A percentile compares a stretch with the other conserved stretches of the same genome.
These are phyloP conservation scores for Mortierella sp. DNA, from an alignment of 371 early-diverging fungal genomes.

Conservation along the genomic window DNA sequence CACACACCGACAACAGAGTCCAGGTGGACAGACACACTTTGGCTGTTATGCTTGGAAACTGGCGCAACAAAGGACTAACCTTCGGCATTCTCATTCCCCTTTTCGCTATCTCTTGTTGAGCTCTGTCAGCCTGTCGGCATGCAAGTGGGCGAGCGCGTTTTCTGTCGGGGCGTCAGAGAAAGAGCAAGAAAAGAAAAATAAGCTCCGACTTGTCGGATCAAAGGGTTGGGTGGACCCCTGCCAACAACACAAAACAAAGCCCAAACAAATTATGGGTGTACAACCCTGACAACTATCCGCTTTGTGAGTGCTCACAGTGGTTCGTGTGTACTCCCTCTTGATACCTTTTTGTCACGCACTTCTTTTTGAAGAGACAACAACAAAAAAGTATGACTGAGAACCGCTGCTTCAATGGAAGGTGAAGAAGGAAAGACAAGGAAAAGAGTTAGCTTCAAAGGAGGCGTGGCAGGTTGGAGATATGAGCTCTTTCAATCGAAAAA, in stretches of 20 bases:
- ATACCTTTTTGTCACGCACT: background rate
- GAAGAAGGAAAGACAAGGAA: background rate
- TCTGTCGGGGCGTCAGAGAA: background rate
- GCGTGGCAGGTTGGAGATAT: background rate
- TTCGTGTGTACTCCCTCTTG: background rate
- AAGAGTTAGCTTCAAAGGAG: background rate
- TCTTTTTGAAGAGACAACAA: background rate
- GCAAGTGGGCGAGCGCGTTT: background rate
- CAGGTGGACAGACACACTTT: slow-evolving; percentile 4
- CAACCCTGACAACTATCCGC: background rate
- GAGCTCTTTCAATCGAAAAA: background rate
- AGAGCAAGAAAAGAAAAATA: background rate
- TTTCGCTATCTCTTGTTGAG: background rate
- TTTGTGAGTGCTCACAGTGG: background rate
- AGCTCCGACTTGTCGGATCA: background rate
- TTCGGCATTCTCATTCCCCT: background rate
- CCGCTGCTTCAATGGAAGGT: background rate
- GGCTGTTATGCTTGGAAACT: background rate
- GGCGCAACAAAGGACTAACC: slow-evolving; percentile 11
- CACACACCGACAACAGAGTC: background rate
- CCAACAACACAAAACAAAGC: background rate
- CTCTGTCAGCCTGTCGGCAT: background rate
- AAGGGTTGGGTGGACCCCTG: background rate
- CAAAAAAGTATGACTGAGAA: background rate
- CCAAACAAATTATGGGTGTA: background rate